These are phyloP conservation scores for Lachnellula suecica DNA, from an alignment of 2,329 filamentous ascomycete genomes.

Conservation along the genomic window DNA sequence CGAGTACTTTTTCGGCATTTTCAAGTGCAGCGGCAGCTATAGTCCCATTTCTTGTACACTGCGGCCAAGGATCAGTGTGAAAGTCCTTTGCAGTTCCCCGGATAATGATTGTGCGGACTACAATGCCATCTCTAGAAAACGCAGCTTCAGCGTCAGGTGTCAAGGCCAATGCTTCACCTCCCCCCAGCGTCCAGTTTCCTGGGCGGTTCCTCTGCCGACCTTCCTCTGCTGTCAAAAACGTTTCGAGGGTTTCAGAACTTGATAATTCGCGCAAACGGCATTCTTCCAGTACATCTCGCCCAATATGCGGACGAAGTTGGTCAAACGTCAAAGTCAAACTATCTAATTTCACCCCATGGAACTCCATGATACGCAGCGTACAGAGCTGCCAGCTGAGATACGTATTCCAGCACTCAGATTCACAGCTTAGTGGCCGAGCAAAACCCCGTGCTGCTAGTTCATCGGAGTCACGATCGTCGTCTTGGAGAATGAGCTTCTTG, in stretches of 20 bases:
- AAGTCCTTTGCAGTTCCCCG: background rate
- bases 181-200: background rate
- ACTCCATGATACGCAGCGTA: background rate
- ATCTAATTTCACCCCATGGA: background rate
- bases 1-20: background rate
- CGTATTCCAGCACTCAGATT: background rate
- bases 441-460: background rate
- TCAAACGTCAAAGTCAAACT: background rate
- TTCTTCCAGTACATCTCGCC: background rate
- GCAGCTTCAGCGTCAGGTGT: background rate
- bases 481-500: background rate
- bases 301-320: background rate
- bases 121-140: background rate
- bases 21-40: background rate
- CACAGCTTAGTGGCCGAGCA: background rate
- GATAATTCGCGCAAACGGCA: background rate
- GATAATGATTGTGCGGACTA: background rate
- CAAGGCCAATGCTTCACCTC: accelerated
- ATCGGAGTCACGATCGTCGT: background rate
- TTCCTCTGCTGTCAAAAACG: background rate
- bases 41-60: background rate
- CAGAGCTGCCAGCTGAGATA: background rate
- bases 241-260: background rate
- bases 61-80: background rate
- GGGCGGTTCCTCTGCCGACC: background rate